Percentiles rank a stretch among this genome's conserved stretches.
These are phyloP conservation scores for Capsicum pubescens DNA, from an alignment of 257 asterid species.

Conservation along the genomic window DNA sequence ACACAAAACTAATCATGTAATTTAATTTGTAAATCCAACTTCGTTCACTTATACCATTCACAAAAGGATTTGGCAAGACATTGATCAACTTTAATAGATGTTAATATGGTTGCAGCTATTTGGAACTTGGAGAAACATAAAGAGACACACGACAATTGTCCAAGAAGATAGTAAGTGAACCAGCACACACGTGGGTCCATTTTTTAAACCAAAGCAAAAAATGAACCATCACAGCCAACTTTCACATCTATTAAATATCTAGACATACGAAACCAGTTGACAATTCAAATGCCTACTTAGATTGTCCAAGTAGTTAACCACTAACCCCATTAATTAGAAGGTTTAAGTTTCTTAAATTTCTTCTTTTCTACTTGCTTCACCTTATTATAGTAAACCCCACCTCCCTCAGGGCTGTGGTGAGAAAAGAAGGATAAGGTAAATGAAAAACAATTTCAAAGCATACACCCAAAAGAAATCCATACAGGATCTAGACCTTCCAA, in stretches of 20 bases:
- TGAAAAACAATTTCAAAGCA: too few relatives aligned
- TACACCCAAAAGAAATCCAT: too few relatives aligned
- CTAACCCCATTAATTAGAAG: too few relatives aligned
- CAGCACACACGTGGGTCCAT: not conserved
- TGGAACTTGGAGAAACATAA: not conserved
- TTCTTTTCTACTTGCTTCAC: too few relatives aligned
- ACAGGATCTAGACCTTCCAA: too few relatives aligned
- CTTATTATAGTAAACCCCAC: too few relatives aligned
- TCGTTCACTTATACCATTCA: conserved; percentile 5
- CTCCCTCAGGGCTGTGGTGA: too few relatives aligned
- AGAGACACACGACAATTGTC: not conserved
- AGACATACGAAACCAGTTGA: not conserved
- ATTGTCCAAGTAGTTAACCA: not conserved
- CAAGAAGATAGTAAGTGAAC: not conserved
- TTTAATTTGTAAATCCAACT: not conserved
- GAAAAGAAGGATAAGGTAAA: too few relatives aligned
- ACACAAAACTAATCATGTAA: not conserved
- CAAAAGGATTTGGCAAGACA: not conserved
- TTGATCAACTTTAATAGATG: not conserved
- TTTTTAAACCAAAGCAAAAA: not conserved
- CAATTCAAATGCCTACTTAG: not conserved
- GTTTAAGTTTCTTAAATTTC: too few relatives aligned
- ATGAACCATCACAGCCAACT: conserved; percentile 3
- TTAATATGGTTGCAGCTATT: not conserved
- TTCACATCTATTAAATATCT: not conserved